Evolutionary conservation across 2,329 filamentous ascomycete species (phyloP).

Genomic region (Dactylella cylindrospora): DNA sequence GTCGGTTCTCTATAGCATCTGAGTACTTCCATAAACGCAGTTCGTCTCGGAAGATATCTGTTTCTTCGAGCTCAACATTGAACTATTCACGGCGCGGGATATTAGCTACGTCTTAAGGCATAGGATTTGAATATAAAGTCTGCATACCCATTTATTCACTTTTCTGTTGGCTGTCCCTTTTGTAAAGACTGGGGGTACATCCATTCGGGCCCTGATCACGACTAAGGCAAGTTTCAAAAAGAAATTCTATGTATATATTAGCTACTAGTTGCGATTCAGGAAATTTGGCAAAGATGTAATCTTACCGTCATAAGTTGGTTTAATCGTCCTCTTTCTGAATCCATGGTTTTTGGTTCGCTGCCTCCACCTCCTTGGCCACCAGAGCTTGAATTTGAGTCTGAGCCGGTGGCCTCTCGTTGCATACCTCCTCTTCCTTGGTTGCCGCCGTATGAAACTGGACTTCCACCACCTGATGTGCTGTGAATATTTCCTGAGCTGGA

Average conservation of each 20-base stretch:
- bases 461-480: constrained; percentile 34
- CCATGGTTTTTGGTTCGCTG: constrained; percentile 31
- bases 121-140: neutral
- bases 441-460: constrained; percentile 36
- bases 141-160: constrained; percentile 43
- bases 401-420: constrained; percentile 32
- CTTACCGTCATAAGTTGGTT: constrained; percentile 44
- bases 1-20: constrained; percentile 73
- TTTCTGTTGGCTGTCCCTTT: constrained; percentile 38
- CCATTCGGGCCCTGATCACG: constrained; percentile 41
- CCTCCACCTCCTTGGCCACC: constrained; percentile 18
- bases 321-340: constrained; percentile 38
- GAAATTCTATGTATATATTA: constrained; percentile 29
- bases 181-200: constrained; percentile 41
- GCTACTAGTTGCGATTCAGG: neutral
- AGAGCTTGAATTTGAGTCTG: constrained; percentile 34
- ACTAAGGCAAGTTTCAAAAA: constrained; percentile 43
- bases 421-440: constrained; percentile 20
- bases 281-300: constrained; percentile 2
- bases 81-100: constrained; percentile 64
- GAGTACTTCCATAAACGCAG: constrained; percentile 78
- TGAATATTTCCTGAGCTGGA: constrained; percentile 40
- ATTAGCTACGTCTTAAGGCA: constrained; percentile 2
- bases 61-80: constrained; percentile 90
- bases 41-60: constrained; percentile 80